Evolutionary conservation across 805 yeast species (phyloP), one percentile per base, ranked within the genome.

Genomic region (Debaryomyces maramus): DNA sequence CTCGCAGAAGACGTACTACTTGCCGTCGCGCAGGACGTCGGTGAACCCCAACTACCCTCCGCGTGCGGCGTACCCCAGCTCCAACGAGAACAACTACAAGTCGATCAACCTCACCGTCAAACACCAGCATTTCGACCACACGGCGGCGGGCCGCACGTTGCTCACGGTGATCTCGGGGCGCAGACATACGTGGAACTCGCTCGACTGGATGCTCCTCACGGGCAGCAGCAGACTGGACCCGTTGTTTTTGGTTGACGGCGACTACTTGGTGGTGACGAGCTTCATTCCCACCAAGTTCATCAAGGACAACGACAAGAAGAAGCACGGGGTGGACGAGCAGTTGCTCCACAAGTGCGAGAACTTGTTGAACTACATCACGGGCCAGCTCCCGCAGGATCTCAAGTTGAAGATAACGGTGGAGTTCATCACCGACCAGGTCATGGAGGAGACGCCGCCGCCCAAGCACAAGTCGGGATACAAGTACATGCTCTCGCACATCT

Each of bases 131-230:
- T 72, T 56, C 50, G 46, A 52, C 43, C 22, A 51, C 38, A 38
- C 59, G 36, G 24, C 39, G 23, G 47, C 43, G 34, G 48, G 50
- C 18, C 39, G 75, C 10, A 69, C 73, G 8, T 44, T 70, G 16
- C 55, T 70, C 16, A 57, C 69, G 3, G 56, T 66, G 3, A 52
- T 70, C 14, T 60, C 65, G 8, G 75, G 75, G 6, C 55, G 74
- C 41, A 58, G 55, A 34, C 75, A 70, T 48, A 58, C 73, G n/a
- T 70, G 75, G 75, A 67, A 65, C 43, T 47, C 70, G 11, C 29
- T 68, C 3, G 68, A 67, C 42, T 70, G 72, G 72, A 50, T 70
- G 33, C 51, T 65, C 27, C 41, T 50, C 22, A 53, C 48, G 3
- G 47, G 47, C 3, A 24, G 44, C n/a, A 15, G 35, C 11, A 9